Conservation (phyloP, 345 rosid species). For the Camelina sativa region DNA sequence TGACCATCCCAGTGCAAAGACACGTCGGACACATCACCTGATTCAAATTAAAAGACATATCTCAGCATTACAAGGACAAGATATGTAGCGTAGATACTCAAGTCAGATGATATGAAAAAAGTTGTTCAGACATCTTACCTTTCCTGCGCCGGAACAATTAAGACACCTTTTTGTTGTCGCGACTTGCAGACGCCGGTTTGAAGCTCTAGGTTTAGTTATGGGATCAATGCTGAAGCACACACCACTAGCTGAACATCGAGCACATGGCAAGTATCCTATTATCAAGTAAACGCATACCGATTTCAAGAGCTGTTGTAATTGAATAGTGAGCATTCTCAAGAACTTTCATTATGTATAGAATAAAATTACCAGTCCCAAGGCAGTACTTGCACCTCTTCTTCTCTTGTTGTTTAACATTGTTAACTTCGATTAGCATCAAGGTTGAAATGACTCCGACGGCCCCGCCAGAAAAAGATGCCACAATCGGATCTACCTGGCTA, state of each 20-base stretch:
- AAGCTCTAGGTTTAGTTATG: constrained; percentile 52
- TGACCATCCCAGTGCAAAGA: constrained; percentile 82
- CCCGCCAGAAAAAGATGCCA: constrained; percentile 96
- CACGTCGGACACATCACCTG: constrained; percentile 97
- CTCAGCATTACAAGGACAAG: constrained; percentile 18
- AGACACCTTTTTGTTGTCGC: constrained; percentile 74
- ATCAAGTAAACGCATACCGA: constrained; percentile 20
- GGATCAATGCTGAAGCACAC: constrained; percentile 68
- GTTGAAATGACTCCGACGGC: constrained; percentile 98
- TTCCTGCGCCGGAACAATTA: constrained; percentile 93
- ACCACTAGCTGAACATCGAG: constrained; percentile 87
- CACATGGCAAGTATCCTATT: constrained; percentile 93
- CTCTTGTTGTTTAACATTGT: constrained; percentile 90
- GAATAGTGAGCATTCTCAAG: constrained; percentile 7
- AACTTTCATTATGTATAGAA: background rate
- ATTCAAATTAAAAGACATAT: constrained; percentile 20
- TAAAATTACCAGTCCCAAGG: constrained; percentile 74
- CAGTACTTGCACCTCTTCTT: constrained; percentile 96
- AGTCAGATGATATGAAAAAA: background rate
- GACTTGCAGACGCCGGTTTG: constrained; percentile 55
- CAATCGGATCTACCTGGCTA: constrained; percentile 98
- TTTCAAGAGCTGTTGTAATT: background rate
- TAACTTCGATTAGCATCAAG: constrained; percentile 88
- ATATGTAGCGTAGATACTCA: constrained; percentile 4
- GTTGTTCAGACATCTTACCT: constrained; percentile 54